Base-by-base conservation (phyloP, 495 filamentous ascomycete species). In the Podospora pseudoanserina region DNA sequence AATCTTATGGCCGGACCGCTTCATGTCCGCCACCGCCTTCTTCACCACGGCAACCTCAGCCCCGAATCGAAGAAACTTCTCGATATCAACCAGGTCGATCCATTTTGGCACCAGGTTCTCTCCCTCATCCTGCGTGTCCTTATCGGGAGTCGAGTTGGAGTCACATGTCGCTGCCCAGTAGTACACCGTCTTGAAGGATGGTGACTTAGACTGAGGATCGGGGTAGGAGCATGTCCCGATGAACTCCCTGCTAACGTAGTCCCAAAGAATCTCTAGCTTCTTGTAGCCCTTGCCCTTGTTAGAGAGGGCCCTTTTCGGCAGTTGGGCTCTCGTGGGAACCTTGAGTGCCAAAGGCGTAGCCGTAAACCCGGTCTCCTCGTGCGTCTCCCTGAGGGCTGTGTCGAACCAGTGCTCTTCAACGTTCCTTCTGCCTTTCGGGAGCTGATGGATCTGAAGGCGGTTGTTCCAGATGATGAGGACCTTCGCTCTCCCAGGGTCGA, bases 351-450 rank as follows among this genome's bases (percentile, higher is more conserved):
- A 65, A 2, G 79, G 79, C 63, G 65, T 66, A 44, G 75, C 78
- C 26, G 65, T 72, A n/a, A 79, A 67, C 20, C 81, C 81, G 30
- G 80, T 80, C 66, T 83, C 81, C 63, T 83, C 81, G 54, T 75
- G 74, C 4, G 81, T 83, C 71, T 83, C 81, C 34, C 81, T 80
- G 15, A 83, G 64, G 20, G 80, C 81, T 0, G 79, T 76, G 7
- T 68, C 72, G 27, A 79, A 75, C 70, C 79, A 76, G 63, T 73
- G 70, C 71, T 83, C 81, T 39, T 75, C 78, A 63, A 82, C 74
- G 63, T 83, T 81, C 68, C 80, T 79, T 66, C 81, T 73, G 20
- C 81, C 81, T 67, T 83, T 83, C 18, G 81, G 81, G 1, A 83
- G 75, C 68, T 82, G 80, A 72, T 72, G 79, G 71, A 82, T 80